Evolutionary conservation across 352 stramenopile genomes (phyloP).

Genomic region (Globisporangium emineosum): DNA sequence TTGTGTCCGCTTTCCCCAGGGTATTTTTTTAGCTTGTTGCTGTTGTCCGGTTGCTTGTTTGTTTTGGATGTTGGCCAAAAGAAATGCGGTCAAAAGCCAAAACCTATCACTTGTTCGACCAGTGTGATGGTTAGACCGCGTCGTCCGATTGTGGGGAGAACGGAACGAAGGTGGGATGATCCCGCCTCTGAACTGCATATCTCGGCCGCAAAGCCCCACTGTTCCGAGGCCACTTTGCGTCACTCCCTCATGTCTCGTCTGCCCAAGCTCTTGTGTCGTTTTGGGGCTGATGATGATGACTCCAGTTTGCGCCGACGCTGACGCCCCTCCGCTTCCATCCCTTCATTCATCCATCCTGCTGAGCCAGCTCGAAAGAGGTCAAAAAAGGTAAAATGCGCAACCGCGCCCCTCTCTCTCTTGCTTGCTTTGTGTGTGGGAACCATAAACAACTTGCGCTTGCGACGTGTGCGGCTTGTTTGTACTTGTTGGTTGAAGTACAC

Average conservation of each 20-base stretch:
- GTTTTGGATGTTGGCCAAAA: not conserved
- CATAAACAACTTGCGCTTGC: not conserved
- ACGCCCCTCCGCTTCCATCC: not conserved
- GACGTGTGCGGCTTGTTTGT: not conserved
- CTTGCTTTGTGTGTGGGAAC: not conserved
- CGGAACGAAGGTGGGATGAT: not conserved
- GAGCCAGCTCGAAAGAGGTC: not conserved
- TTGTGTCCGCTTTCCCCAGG: not conserved
- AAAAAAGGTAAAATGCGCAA: not conserved
- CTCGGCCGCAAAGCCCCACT: conserved; percentile 1
- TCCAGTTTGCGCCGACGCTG: not conserved
- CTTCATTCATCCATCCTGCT: not conserved
- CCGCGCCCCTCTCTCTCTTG: not conserved
- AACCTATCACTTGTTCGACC: not conserved
- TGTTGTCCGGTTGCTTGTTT: not conserved
- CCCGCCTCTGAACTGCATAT: conserved; percentile 4
- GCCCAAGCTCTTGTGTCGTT: not conserved
- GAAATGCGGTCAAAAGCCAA: not conserved
- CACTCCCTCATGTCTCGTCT: not conserved
- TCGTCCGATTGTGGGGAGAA: not conserved
- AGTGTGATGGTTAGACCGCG: not conserved
- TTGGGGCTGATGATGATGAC: not conserved
- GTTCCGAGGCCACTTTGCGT: not conserved
- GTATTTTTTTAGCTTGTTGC: not conserved
- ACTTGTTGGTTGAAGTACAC: too few relatives aligned